Evolutionary conservation across 305 asterid genomes (phyloP).

Genomic region (Rubia tinctorum): DNA sequence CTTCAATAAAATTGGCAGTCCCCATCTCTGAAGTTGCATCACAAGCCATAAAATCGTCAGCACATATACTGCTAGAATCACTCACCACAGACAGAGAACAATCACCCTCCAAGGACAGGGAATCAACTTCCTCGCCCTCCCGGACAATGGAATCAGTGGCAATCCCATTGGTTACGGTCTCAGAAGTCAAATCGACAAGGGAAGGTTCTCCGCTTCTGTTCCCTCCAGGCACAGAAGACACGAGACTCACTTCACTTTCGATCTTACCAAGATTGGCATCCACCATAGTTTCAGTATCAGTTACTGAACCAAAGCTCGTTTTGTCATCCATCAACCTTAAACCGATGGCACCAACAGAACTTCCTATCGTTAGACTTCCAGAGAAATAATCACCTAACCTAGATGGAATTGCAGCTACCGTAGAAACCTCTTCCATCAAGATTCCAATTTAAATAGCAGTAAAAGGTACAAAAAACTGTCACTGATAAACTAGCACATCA

Average conservation of each 20-base stretch:
- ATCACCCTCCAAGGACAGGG: constrained; percentile 67
- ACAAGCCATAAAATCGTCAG: constrained; percentile 51
- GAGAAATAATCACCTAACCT: constrained; percentile 48
- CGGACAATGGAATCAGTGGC: constrained; percentile 39
- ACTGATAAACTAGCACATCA: constrained; percentile 47
- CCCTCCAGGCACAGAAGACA: constrained; percentile 41
- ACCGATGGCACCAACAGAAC: constrained; percentile 42
- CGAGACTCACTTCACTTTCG: constrained; percentile 43
- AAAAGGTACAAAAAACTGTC: constrained; percentile 52
- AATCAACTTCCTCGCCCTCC: constrained; percentile 75
- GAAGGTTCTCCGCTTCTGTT: constrained; percentile 37
- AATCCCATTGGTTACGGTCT: constrained; percentile 45
- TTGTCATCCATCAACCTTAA: constrained; percentile 39
- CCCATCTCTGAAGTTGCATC: constrained; percentile 41
- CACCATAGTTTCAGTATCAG: constrained; percentile 27
- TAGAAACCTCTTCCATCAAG: constrained; percentile 52
- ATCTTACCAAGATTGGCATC: constrained; percentile 41
- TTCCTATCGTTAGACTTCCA: constrained; percentile 33
- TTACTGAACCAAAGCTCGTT: constrained; percentile 32
- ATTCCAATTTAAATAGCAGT: constrained; percentile 38
- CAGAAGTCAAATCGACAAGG: constrained; percentile 48
- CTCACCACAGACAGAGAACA: constrained; percentile 76
- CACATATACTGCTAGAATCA: constrained; percentile 81
- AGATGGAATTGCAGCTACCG: constrained; percentile 60
- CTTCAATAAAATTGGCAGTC: constrained; percentile 27